phyloP scores from a whole-genome alignment of 352 stramenopile genomes.

The Globisporangium alternatum region DNA sequence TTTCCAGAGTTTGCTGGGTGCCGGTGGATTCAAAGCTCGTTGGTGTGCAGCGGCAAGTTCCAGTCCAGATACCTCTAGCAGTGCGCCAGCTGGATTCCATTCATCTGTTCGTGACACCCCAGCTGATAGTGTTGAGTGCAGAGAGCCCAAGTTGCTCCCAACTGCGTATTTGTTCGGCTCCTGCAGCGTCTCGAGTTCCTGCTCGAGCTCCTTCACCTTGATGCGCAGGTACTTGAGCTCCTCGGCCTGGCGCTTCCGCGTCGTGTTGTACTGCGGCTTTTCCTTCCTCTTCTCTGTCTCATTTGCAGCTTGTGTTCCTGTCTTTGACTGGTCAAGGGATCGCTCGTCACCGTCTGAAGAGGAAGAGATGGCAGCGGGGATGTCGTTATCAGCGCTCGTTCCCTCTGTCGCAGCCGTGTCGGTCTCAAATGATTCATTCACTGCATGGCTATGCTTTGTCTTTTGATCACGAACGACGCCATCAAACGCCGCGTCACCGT shows the following conservation, averaged over 20 bases:
- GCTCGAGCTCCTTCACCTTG: constrained; percentile 43
- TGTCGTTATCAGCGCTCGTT: neutral
- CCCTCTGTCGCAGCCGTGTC: too few species aligned
- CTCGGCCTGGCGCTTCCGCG: constrained; percentile 28
- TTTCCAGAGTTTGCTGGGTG: neutral
- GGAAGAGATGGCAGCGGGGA: neutral
- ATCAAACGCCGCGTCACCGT: neutral
- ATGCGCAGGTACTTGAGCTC: constrained; percentile 40
- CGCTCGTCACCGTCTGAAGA: neutral
- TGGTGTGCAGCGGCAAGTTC: neutral
- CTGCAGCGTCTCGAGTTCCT: neutral
- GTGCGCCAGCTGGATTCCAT: too few species aligned
- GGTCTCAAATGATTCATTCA: neutral
- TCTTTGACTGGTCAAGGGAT: neutral
- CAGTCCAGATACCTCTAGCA: neutral
- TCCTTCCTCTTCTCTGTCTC: neutral
- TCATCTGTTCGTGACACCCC: too few species aligned
- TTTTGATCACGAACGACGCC: too few species aligned
- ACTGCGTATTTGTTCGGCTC: neutral
- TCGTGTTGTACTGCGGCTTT: neutral
- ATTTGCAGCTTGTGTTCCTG: neutral
- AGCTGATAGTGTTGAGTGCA: neutral
- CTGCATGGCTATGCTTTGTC: too few species aligned
- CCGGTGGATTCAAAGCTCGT: neutral
- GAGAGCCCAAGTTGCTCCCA: neutral